Evolutionary conservation across 768 basidiomycete species (phyloP), one percentile per base, ranked within the genome.

Genomic region (Amanita molliuscula): DNA sequence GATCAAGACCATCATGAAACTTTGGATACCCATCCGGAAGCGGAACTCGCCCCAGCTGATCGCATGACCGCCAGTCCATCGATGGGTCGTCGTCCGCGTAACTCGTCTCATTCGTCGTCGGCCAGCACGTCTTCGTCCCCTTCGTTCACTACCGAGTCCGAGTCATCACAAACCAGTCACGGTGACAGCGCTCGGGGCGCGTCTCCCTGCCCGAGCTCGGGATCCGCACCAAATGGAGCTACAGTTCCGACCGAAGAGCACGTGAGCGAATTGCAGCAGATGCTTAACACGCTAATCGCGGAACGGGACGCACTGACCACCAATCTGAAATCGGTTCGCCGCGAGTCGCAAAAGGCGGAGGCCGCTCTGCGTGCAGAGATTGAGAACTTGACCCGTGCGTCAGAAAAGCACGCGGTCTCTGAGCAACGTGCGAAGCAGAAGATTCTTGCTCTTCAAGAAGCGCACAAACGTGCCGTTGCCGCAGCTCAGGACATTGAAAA

Each of bases 371-470:
- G 87, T 26, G 71, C 81, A 2, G 91, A 95, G 65, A 91, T 95
- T 38, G 88, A 94, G 31, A 75, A 77, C 0, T 73, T 94, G 47
- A 89, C 87, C 62, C 79, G 88, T 3, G 78, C 88, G 1, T 82
- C 84, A 3, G 92, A 95, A 57, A 91, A 90, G 57, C 78, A 85
- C 49, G 68, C 76, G 0, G 73, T 79, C 1, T 75, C 78, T 2
- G 94, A 97, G 61, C 72, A 79, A 20, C 78, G 91, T n/a, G 81
- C 84, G 8, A 80, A 81, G 38, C 92, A 95, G 62, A 94, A 91
- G 57, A 79, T 85, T 8, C 74, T 92, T 9, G 88, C 93, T 1
- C 67, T 95, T 34, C 91, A 94, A 61, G 91, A 95, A 59, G 86
- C 90, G 2, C 82, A 85, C 10, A 91, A 88, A 59, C 81, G 88